Evolutionary conservation across 768 basidiomycete genomes (phyloP).

Genomic region (Auriculariales sp.): DNA sequence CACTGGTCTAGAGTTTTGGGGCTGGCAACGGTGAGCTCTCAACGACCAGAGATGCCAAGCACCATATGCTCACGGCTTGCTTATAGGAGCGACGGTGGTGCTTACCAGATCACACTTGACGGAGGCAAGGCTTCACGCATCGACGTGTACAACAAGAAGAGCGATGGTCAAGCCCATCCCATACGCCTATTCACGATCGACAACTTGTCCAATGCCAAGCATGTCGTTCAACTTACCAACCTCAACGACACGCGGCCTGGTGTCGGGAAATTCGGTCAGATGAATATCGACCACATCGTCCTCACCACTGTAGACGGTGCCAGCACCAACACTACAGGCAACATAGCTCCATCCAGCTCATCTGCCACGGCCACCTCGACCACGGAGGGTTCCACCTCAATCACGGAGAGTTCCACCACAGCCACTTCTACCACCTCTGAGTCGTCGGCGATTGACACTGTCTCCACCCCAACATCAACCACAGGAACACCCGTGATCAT

Average conservation of each 20-base stretch:
- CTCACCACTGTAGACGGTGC: too few species aligned
- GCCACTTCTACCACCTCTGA: too few species aligned
- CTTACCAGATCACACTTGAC: background rate
- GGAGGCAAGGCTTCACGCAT: background rate
- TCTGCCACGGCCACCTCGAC: too few species aligned
- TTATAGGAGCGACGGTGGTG: background rate
- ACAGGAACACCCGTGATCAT: too few species aligned
- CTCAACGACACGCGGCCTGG: constrained; percentile 1
- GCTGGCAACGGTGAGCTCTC: background rate
- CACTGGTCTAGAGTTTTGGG: background rate
- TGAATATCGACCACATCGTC: too few species aligned
- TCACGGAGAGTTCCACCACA: too few species aligned
- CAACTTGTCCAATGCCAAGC: background rate
- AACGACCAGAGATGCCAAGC: background rate
- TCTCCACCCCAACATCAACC: too few species aligned
- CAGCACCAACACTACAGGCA: too few species aligned
- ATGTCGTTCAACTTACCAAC: background rate
- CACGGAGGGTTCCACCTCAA: too few species aligned
- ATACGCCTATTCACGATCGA: background rate
- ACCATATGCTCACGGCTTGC: background rate
- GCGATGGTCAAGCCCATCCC: background rate
- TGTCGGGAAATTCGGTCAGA: background rate
- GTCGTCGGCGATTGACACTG: too few species aligned
- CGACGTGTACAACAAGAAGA: background rate
- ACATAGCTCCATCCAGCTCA: too few species aligned